phyloP scores from a whole-genome alignment of 2,329 filamentous ascomycete species.

The Ophiostoma angusticollis region DNA sequence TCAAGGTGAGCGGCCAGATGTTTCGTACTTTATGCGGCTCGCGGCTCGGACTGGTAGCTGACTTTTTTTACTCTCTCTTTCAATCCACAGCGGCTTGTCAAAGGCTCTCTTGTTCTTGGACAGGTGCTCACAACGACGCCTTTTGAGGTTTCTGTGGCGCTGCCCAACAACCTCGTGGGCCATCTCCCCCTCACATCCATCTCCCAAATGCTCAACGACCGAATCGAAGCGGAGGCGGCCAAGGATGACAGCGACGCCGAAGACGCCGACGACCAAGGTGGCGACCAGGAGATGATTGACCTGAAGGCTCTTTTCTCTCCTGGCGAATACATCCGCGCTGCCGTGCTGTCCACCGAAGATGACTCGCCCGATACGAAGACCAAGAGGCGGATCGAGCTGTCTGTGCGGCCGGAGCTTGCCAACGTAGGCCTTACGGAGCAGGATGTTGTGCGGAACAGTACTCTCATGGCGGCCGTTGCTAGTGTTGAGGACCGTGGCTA shows the following conservation, averaged over 20 bases:
- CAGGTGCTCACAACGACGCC: constrained; percentile 72
- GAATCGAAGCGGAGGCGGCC: constrained; percentile 47
- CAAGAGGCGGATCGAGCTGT: constrained; percentile 77
- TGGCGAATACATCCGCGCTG: constrained; percentile 80
- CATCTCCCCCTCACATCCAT: constrained; percentile 88
- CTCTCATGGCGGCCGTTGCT: constrained; percentile 73
- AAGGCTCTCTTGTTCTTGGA: constrained; percentile 78
- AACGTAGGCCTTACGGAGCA: constrained; percentile 63
- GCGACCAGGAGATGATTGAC: constrained; percentile 47
- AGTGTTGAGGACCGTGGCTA: constrained; percentile 96
- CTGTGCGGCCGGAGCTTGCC: constrained; percentile 63
- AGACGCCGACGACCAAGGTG: neutral
- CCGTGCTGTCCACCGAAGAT: constrained; percentile 66
- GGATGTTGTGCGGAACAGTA: constrained; percentile 61
- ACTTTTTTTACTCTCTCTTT: too few relatives aligned
- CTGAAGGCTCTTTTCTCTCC: constrained; percentile 62
- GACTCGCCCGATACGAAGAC: constrained; percentile 46
- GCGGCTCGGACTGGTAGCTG: too few relatives aligned
- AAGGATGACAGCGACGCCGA: constrained; percentile 30
- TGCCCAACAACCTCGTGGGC: constrained; percentile 87
- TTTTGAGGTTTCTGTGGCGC: constrained; percentile 64
- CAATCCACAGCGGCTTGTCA: constrained; percentile 71
- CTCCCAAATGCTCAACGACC: constrained; percentile 64
- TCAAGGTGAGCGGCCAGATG: too few relatives aligned
- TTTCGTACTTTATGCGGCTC: too few relatives aligned